Evolutionary conservation across 2,329 filamentous ascomycete genomes (phyloP).

Genomic region (Colletotrichum sp.): DNA sequence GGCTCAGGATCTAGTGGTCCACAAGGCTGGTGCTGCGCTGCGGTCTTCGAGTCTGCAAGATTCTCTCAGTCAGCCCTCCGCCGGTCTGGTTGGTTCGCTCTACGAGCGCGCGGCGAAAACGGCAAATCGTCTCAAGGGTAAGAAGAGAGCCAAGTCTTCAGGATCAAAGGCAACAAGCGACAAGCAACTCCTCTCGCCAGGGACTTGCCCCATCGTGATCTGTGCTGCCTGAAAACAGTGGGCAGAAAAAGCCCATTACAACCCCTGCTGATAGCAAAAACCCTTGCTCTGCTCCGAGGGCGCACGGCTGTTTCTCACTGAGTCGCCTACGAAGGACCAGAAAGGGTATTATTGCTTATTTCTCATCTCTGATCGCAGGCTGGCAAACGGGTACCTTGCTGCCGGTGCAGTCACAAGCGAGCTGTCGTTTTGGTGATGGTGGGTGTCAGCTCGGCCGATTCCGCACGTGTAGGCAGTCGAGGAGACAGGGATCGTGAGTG

Average conservation of each 20-base stretch:
- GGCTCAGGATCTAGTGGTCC: not conserved
- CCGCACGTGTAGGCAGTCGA: constrained; percentile 10
- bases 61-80: not conserved
- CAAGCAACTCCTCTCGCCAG: not conserved
- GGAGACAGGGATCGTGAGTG: not conserved
- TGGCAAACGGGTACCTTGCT: not conserved
- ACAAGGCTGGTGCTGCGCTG: not conserved
- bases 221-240: constrained; percentile 11
- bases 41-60: not conserved
- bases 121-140: not conserved
- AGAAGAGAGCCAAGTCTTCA: not conserved
- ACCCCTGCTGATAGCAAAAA: not conserved
- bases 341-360: not conserved
- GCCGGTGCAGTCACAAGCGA: not conserved
- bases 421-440: not conserved
- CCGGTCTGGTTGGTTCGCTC: not conserved
- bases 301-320: not conserved
- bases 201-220: not conserved
- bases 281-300: not conserved
- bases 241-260: not conserved
- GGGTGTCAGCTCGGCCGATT: not conserved
- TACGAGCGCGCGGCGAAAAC: not conserved
- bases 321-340: not conserved
- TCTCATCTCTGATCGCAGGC: not conserved
- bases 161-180: not conserved